Conservation (phyloP, 345 rosid species). For the Aethionema arabicum region DNA sequence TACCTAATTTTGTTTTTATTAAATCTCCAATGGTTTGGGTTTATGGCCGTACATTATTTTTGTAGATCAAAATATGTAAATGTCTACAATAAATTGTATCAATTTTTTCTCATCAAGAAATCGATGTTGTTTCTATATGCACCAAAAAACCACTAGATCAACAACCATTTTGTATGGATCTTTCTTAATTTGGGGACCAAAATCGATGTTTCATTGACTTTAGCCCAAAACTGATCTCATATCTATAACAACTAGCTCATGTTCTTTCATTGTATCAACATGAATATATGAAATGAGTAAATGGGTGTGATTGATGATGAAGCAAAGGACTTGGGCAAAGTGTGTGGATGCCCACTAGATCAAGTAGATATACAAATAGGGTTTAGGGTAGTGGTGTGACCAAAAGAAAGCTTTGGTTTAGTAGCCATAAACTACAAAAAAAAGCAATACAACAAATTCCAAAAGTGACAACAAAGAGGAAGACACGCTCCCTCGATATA, state of each 20-base stretch:
- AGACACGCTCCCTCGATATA: constrained; percentile 39
- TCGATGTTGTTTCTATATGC: no score
- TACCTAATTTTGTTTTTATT: no score
- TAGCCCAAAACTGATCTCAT: no score
- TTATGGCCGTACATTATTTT: no score
- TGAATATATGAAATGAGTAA: constrained; percentile 24
- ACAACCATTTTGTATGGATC: no score
- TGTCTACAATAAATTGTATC: no score
- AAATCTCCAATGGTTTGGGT: no score
- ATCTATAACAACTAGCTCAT: no score
- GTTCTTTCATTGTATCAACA: constrained; percentile 25
- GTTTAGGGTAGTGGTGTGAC: constrained; percentile 8
- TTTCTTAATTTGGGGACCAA: no score
- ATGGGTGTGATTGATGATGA: constrained; percentile 31
- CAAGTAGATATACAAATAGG: constrained; percentile 4
- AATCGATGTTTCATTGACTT: not conserved
- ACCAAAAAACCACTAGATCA: no score
- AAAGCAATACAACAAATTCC: constrained; percentile 34
- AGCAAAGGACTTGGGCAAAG: constrained; percentile 27
- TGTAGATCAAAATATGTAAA: no score
- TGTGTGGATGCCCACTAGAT: constrained; percentile 34
- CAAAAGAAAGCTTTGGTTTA: constrained; percentile 26
- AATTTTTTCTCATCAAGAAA: no score
- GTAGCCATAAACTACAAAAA: constrained; percentile 41
- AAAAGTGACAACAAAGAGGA: constrained; percentile 25